These are phyloP conservation scores for Eucommia ulmoides DNA, from an alignment of 257 asterid species.

Conservation along the genomic window DNA sequence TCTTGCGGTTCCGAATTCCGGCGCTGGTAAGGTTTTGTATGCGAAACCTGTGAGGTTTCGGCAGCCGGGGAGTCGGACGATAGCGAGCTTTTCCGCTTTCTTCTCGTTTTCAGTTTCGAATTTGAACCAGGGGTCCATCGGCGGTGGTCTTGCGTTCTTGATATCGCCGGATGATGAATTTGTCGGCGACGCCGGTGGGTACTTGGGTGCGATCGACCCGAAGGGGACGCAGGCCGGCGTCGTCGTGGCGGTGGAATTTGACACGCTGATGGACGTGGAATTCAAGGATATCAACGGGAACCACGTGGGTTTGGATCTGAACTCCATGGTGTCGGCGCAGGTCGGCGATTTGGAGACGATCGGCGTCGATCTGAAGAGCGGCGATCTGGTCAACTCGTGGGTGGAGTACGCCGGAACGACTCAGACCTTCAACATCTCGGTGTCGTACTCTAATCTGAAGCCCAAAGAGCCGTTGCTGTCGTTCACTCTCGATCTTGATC, in stretches of 20 bases:
- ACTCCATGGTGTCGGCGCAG: slow-evolving; percentile 48
- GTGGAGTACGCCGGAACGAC: slow-evolving; percentile 54
- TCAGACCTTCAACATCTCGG: slow-evolving; percentile 31
- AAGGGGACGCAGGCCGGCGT: slow-evolving; percentile 31
- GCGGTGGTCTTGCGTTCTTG: slow-evolving; percentile 76
- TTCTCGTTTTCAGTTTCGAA: slow-evolving; percentile 63
- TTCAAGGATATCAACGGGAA: slow-evolving; percentile 62
- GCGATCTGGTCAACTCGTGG: slow-evolving; percentile 74
- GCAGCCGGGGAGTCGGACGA: slow-evolving; percentile 27
- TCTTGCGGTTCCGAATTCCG: slow-evolving; percentile 61
- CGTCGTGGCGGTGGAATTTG: slow-evolving; percentile 72
- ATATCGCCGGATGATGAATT: slow-evolving; percentile 47
- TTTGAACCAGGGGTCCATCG: slow-evolving; percentile 67
- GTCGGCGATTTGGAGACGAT: slow-evolving; percentile 38
- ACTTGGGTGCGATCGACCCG: slow-evolving; percentile 41
- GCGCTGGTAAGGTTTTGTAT: slow-evolving; percentile 60
- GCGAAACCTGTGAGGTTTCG: slow-evolving; percentile 51
- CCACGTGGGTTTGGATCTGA: slow-evolving; percentile 76
- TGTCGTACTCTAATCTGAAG: slow-evolving; percentile 57
- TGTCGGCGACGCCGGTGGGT: slow-evolving; percentile 70
- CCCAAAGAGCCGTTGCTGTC: slow-evolving; percentile 57
- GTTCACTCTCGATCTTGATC: slow-evolving; percentile 29
- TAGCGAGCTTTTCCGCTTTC: slow-evolving; percentile 59
- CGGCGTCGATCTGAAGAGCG: slow-evolving; percentile 61
- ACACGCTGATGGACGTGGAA: slow-evolving; percentile 69